A percentile compares a stretch with the other conserved stretches of the same genome.
Evolutionary conservation across 371 early-diverging fungal species (phyloP).

Genomic region (Cokeromyces recurvatus): DNA sequence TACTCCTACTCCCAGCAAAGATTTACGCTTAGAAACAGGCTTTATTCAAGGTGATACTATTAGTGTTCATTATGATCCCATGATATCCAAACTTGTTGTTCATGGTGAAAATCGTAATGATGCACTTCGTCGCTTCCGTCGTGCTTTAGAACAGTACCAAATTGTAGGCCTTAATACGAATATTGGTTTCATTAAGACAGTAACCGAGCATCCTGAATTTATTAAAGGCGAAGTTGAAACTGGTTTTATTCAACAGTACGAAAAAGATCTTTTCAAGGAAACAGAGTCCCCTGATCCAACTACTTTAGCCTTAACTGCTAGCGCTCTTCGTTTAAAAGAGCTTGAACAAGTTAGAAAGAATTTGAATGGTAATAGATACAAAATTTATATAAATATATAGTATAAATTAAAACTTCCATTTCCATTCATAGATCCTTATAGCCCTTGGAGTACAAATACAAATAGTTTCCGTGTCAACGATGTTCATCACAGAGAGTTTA

Average conservation of each 20-base stretch:
- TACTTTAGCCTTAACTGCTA: slow-evolving; percentile 70
- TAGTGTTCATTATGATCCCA: slow-evolving; percentile 94
- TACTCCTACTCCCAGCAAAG: slow-evolving; percentile 59
- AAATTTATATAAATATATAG: not conserved
- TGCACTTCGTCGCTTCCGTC: slow-evolving; percentile 77
- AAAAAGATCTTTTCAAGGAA: slow-evolving; percentile 60
- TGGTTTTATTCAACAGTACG: slow-evolving; percentile 83
- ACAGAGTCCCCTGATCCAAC: slow-evolving; percentile 50
- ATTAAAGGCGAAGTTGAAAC: slow-evolving; percentile 90
- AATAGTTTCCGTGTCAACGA: slow-evolving; percentile 57
- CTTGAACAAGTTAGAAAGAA: slow-evolving; percentile 28
- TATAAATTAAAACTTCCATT: too few relatives aligned
- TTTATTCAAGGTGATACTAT: slow-evolving; percentile 90
- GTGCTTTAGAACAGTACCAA: slow-evolving; percentile 79
- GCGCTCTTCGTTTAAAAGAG: slow-evolving; percentile 56
- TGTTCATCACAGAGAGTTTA: slow-evolving; percentile 34
- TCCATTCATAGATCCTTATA: slow-evolving; percentile 24
- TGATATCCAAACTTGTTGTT: slow-evolving; percentile 96
- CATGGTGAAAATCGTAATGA: slow-evolving; percentile 80
- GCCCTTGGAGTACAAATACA: slow-evolving; percentile 57
- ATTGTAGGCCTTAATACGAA: slow-evolving; percentile 91
- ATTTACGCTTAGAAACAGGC: slow-evolving; percentile 89
- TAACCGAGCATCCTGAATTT: slow-evolving; percentile 81
- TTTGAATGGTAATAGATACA: slow-evolving; percentile 18
- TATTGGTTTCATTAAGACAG: slow-evolving; percentile 81